Evolutionary conservation across 2,329 filamentous ascomycete genomes (phyloP).

Genomic region (Xylaria sp.): DNA sequence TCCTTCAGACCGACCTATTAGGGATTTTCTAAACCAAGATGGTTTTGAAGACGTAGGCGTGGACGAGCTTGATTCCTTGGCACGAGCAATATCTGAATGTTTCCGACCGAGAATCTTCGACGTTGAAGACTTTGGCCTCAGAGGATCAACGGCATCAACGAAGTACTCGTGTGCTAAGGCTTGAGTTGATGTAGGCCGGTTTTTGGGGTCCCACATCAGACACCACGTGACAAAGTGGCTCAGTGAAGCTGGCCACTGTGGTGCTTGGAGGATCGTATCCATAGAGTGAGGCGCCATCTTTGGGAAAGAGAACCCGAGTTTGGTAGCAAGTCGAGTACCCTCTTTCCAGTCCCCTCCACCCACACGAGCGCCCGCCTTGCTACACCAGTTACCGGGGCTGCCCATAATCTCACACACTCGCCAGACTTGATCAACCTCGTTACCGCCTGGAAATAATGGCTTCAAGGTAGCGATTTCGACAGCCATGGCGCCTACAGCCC

Average conservation of each 20-base stretch:
- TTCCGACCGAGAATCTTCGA: conserved; percentile 88
- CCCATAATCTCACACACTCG: conserved; percentile 99
- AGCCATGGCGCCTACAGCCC: conserved; percentile 98
- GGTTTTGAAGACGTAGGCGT: conserved; percentile 79
- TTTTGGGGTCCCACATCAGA: conserved; percentile 97
- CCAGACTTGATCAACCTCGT: conserved; percentile 99
- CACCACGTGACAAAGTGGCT: conserved; percentile 98
- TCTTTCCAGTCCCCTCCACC: conserved; percentile 98
- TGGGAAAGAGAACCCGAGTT: conserved; percentile 97
- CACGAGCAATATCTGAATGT: conserved; percentile 82
- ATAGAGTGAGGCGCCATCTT: conserved; percentile 99
- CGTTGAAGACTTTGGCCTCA: conserved; percentile 89
- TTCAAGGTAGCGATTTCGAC: conserved; percentile 97
- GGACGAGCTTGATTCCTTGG: conserved; percentile 69
- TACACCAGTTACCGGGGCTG: conserved; percentile 97
- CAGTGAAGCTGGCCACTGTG: conserved; percentile 90
- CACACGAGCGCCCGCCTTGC: conserved; percentile 85
- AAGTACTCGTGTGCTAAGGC: conserved; percentile 98
- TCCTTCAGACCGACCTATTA: conserved; percentile 82
- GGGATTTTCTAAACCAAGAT: conserved; percentile 96
- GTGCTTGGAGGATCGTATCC: conserved; percentile 89
- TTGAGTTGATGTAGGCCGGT: conserved; percentile 88
- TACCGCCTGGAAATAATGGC: conserved; percentile 95
- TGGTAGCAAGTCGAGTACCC: conserved; percentile 89
- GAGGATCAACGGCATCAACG: conserved; percentile 87